These are phyloP conservation scores for Holtermannia corniformis DNA, from an alignment of 768 basidiomycete species.

Conservation along the genomic window DNA sequence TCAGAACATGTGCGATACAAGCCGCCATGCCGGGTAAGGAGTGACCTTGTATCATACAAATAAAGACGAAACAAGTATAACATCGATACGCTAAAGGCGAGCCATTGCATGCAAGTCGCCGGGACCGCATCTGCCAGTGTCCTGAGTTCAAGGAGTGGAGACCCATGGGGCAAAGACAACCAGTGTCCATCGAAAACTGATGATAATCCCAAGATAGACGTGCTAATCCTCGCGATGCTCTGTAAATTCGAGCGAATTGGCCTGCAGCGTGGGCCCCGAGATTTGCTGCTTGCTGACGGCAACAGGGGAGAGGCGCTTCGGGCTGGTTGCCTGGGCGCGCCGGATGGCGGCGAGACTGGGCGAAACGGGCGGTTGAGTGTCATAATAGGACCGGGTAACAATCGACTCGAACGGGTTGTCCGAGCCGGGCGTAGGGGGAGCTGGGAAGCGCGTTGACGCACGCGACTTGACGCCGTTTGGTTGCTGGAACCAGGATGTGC, in stretches of 20 bases:
- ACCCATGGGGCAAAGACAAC: no score
- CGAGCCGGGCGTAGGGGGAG: slow-evolving; percentile 17
- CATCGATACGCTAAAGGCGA: no score
- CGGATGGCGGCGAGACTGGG: neutral
- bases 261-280: slow-evolving; percentile 33
- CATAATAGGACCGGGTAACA: slow-evolving; percentile 31
- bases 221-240: slow-evolving; percentile 29
- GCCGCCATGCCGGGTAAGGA: no score
- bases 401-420: slow-evolving; percentile 39
- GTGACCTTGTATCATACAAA: no score
- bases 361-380: neutral
- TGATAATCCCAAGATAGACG: no score
- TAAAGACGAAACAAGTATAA: no score
- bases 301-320: slow-evolving; percentile 1
- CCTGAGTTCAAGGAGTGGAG: no score
- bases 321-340: neutral
- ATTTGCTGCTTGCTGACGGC: slow-evolving; percentile 12
- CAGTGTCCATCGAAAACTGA: no score
- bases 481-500: slow-evolving; percentile 27
- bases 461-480: slow-evolving; percentile 9
- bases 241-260: slow-evolving; percentile 37
- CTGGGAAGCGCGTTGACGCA: neutral
- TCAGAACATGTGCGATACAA: no score
- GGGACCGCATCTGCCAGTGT: no score
- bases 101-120: no score